Percentiles rank a stretch among this genome's conserved stretches.
phyloP scores from a whole-genome alignment of 345 rosid species.

The Punica granatum region DNA sequence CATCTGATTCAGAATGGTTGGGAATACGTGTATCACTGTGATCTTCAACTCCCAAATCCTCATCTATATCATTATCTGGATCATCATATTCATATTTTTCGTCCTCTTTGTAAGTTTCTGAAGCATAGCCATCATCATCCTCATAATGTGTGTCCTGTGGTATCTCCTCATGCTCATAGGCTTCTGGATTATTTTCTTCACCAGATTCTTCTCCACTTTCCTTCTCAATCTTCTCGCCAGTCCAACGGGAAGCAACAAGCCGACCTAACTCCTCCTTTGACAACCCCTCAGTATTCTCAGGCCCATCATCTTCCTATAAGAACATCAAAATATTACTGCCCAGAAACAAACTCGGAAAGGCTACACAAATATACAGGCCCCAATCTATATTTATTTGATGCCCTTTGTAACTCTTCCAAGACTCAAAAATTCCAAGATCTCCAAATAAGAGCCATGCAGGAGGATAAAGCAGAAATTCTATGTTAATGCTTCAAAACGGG shows the following conservation, averaged over 20 bases:
- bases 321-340: not conserved
- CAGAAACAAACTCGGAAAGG: not conserved
- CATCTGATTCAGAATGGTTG: slow-evolving; percentile 46
- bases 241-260: slow-evolving; percentile 97
- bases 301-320: slow-evolving; percentile 31
- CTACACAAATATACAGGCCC: slow-evolving; percentile 1
- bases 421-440: too few species aligned
- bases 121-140: slow-evolving; percentile 55
- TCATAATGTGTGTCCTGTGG: slow-evolving; percentile 33
- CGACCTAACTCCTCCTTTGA: slow-evolving; percentile 92
- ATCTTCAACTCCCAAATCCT: slow-evolving; percentile 40
- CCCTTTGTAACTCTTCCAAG: not conserved
- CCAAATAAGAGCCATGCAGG: not conserved
- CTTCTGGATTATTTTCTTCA: slow-evolving; percentile 31
- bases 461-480: not conserved
- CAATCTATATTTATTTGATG: not conserved
- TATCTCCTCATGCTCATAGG: slow-evolving; percentile 38
- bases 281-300: slow-evolving; percentile 53
- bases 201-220: slow-evolving; percentile 24
- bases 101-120: slow-evolving; percentile 59
- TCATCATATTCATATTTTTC: slow-evolving; percentile 41
- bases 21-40: slow-evolving; percentile 40
- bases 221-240: slow-evolving; percentile 60
- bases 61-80: slow-evolving; percentile 41
- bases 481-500: not conserved